Evolutionary conservation across 106 monocot genomes (phyloP), one percentile per base, ranked within the genome.

Genomic region (Alisma plantagoaquatica): DNA sequence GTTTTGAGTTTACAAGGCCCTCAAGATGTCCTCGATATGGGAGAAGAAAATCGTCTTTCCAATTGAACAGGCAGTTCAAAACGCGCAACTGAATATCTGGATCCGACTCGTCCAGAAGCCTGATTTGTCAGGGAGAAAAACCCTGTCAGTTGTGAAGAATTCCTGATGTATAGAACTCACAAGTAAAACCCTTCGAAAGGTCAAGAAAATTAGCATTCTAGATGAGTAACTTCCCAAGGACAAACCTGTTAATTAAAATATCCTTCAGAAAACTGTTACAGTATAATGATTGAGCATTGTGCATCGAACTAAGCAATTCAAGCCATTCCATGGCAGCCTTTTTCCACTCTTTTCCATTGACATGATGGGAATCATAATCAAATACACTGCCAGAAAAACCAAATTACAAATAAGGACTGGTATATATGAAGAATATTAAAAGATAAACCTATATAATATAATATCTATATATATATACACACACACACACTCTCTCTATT

Each of bases 21-120:
- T 61, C 84, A 19, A 98, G 69, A 82, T 85, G 73, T 41, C 78
- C 58, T 17, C 47, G 59, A 57, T 98, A 89, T 65, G 85, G 89
- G n/a, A 73, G 46, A 42, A 98, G 51, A 64, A 58, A 98, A 27
- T 81, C 89, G 44, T 98, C 81, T 66, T 74, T 98, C 89, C 89
- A 98, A 54, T 82, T 89, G 55, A 89, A 54, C 35, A 98, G 61
- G 53, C 96, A 98, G 47, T 98, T 84, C 29, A 98, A 46, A 68
- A 77, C 89, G 67, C 75, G 81, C 50, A 74, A 33, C 51, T 98
- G 96, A 38, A 85, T 61, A 54, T 76, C 73, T 31, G 96, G 51
- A 70, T 89, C 89, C 42, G 56, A 46, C 22, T 89, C 96, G 62
- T 75, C 87, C 49, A 98, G 84, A 30, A 98, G 73, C 78, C 94